Evolutionary conservation across 352 stramenopile genomes (phyloP), one percentile per base, ranked within the genome.

Genomic region (Pythium graminicola): DNA sequence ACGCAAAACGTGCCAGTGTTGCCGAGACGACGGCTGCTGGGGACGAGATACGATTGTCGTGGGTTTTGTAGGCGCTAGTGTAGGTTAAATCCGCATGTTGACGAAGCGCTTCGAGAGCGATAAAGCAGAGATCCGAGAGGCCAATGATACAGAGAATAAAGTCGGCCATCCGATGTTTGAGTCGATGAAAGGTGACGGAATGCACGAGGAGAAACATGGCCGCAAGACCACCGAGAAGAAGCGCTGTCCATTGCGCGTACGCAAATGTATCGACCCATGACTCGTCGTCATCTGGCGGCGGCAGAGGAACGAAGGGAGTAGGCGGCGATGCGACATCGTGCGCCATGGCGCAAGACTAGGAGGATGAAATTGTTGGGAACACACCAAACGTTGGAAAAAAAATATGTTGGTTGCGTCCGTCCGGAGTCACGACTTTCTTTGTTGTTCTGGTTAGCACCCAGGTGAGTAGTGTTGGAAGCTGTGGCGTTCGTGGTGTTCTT

Each of bases 161-260:
- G 62, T 88, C 77, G 43, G 77, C 73, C 60, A 85, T 68, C 50
- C 77, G 74, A 22, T 69, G 73, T 71, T 88, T 88, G 26, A 79
- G 54, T 1, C 70, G 74, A 47, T 84, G 75, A 56, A 83, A 79
- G 14, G 54, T 69, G 28, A 72, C 47, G 28, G 77, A 84, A 57
- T 85, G 73, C 41, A 86, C 56, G 45, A 85, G 57, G 49, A 86
- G 59, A 55, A 79, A 85, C 39, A 86, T 67, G 57, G 74, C 57
- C 17, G 57, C 35, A 29, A 70, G 27, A 32, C 54, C 57, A n/a
- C 64, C 72, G 17, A 59, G 32, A 14, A 69, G 57, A 26, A 88
- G 65, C 56, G 60, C 60, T 13, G 41, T 49, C 77, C 74, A 88
- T 50, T 85, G 74, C 49, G 79, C 67, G 45, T 62, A 69, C 17